phyloP scores from a whole-genome alignment of 768 basidiomycete species.

The Leccinum fibrillosum region DNA sequence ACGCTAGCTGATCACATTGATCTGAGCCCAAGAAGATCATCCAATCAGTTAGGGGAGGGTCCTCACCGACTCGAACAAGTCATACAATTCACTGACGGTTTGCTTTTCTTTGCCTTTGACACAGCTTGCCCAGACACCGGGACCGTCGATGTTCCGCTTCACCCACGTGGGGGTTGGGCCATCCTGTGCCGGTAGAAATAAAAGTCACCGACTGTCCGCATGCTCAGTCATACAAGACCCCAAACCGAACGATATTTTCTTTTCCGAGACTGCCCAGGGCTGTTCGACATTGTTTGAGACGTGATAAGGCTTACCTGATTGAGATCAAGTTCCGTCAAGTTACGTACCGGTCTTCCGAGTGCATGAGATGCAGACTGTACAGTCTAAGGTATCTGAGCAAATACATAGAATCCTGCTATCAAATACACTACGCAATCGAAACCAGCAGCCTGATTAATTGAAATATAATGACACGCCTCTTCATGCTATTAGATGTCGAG shows the following conservation, averaged over 20 bases:
- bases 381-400: constrained; percentile 21
- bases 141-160: constrained; percentile 68
- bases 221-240: background rate
- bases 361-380: background rate
- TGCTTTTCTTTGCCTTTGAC: constrained; percentile 82
- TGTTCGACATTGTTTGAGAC: constrained; percentile 17
- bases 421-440: constrained; percentile 8
- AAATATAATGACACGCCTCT: constrained; percentile 23
- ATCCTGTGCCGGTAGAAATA: constrained; percentile 41
- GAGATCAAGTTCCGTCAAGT: background rate
- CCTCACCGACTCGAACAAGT: constrained; percentile 73
- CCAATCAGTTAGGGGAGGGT: background rate
- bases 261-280: constrained; percentile 30
- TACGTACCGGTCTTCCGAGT: background rate
- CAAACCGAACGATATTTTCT: constrained; percentile 54
- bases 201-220: background rate
- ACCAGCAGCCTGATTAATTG: constrained; percentile 21
- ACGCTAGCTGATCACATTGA: constrained; percentile 51
- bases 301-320: background rate
- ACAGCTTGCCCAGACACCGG: constrained; percentile 85
- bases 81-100: constrained; percentile 71
- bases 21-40: background rate
- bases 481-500: constrained; percentile 3
- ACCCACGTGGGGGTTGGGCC: constrained; percentile 60
- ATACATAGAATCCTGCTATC: constrained; percentile 6